A percentile compares a stretch with the other conserved stretches of the same genome.
Evolutionary conservation across 805 yeast species (phyloP).

Genomic region (Ogataea methylovora): DNA sequence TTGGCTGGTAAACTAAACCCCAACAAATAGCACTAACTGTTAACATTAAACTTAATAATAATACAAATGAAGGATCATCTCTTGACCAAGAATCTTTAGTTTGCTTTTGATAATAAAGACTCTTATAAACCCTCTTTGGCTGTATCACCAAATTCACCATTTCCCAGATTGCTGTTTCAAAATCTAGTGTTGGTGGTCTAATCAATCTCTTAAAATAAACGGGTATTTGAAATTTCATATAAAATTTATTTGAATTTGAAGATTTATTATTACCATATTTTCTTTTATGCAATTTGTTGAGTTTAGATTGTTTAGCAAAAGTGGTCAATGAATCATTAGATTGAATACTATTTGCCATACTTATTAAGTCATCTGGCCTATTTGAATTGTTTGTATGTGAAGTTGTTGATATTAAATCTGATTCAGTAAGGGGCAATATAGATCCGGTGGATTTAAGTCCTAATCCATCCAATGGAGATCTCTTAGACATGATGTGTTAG

Average conservation of each 20-base stretch:
- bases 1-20: slow-evolving; percentile 78
- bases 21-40: slow-evolving; percentile 77
- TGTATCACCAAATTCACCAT: slow-evolving; percentile 62
- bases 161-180: slow-evolving; percentile 93
- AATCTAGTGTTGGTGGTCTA: slow-evolving; percentile 77
- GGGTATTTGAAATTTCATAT: slow-evolving; percentile 15
- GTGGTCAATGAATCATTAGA: slow-evolving; percentile 14
- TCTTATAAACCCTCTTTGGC: slow-evolving; percentile 77
- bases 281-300: slow-evolving; percentile 1
- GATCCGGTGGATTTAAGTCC: background rate
- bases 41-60: slow-evolving; percentile 60
- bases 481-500: background rate
- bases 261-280: background rate
- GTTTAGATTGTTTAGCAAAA: slow-evolving; percentile 12
- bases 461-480: slow-evolving; percentile 1
- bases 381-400: background rate
- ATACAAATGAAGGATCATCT: slow-evolving; percentile 86
- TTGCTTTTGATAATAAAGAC: slow-evolving; percentile 76
- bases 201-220: slow-evolving; percentile 37
- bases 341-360: slow-evolving; percentile 19
- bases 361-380: slow-evolving; percentile 14
- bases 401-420: background rate
- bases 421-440: background rate
- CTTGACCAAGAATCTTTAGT: slow-evolving; percentile 77
- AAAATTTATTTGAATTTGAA: background rate